These are phyloP conservation scores for Trichoderma hamatum DNA, from an alignment of 2,329 filamentous ascomycete genomes.

Conservation along the genomic window DNA sequence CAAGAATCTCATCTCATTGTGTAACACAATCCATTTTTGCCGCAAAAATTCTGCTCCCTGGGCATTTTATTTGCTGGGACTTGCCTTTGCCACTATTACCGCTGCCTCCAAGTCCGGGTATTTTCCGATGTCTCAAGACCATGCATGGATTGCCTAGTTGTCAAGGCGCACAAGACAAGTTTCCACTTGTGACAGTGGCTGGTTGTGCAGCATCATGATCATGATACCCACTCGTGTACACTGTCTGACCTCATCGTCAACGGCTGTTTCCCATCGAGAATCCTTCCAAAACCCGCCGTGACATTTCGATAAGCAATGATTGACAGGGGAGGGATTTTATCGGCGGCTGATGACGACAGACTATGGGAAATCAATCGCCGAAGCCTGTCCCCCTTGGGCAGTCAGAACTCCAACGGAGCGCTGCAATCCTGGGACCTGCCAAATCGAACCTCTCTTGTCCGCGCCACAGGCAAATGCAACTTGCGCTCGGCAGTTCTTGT, in stretches of 20 bases:
- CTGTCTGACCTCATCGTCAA: not conserved
- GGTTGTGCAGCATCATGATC: not conserved
- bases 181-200: too few species aligned
- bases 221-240: not conserved
- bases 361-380: not conserved
- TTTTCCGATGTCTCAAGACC: not conserved
- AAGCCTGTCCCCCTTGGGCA: conserved; percentile 1
- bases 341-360: not conserved
- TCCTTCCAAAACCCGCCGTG: not conserved
- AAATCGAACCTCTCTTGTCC: not conserved
- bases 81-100: too few species aligned
- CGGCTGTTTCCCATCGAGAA: not conserved
- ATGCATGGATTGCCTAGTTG: too few species aligned
- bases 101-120: not conserved
- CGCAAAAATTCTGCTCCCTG: too few species aligned
- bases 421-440: not conserved
- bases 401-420: not conserved
- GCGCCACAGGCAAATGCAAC: not conserved
- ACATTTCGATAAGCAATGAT: not conserved
- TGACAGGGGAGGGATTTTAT: conserved; percentile 2
- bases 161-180: not conserved
- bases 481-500: not conserved
- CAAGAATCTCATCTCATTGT: too few species aligned
- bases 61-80: too few species aligned
- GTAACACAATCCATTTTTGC: too few species aligned